Base-by-base conservation (phyloP, 495 filamentous ascomycete genomes). In the Cetradonia linearis region DNA sequence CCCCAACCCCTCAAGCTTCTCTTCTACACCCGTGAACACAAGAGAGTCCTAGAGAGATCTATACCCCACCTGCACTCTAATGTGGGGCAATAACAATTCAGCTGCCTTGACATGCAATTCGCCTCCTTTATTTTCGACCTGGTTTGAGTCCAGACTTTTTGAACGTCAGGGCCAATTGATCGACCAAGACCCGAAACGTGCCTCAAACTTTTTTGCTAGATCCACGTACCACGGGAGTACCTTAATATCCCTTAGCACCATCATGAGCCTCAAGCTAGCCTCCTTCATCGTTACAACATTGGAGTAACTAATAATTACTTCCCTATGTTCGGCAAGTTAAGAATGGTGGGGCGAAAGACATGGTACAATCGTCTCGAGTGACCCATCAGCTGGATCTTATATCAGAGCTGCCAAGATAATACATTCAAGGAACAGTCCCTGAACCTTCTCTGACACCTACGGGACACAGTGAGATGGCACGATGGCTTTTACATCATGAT, bases 31-130 rank as follows among this genome's bases (percentile, higher is more conserved):
- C 27, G 31, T 37, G 20, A 38, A 52, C 34, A 47, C 49, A 46
- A 31, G 5, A 6, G 27, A 59, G 38, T 8, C 49, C 34, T 28
- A 59, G 16, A 20, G 2, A 6, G 10, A 18, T 57, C 25, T 57
- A 11, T 57, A 57, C 55, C 57, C 57, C 28, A 47, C 56, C 40
- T 48, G 40, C 44, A 46, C 23, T 20, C 16, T 33, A 50, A 37
- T 31, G 23, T 28, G 56, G 44, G 46, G 31, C 11, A 48, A 58
- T 30, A 48, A 20, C 11, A 48, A 58, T 30, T 49, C 37, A 36
- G 44, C 9, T 49, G 40, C 6, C 36, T 28, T 49, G 56, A 18
- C 56, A 49, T 58, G 42, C 42, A 46, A 23, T 23, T 46, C 42
- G 20, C 20, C 20, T 23, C 25, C 25, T 46, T 25, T 6, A 36